Evolutionary conservation across 2,329 filamentous ascomycete species (phyloP).

Genomic region (Colletotrichum nymphaeae): DNA sequence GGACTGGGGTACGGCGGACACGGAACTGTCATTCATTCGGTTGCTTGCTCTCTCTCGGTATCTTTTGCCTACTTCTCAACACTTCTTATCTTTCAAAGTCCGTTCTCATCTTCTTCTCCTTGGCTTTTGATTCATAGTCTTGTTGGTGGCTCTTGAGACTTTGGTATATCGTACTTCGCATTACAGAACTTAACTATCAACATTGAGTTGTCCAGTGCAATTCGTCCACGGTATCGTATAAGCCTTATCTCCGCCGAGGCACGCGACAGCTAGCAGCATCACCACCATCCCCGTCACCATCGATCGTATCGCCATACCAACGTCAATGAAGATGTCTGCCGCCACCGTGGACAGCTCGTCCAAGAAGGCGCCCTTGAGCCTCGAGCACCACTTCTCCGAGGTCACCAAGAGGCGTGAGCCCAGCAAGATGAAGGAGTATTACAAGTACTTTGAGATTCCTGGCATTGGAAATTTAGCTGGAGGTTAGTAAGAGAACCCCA

Average conservation of each 20-base stretch:
- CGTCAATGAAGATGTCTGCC: conserved; percentile 10
- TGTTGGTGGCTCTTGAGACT: background rate
- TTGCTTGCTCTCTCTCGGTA: background rate
- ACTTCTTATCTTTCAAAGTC: background rate
- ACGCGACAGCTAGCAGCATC: background rate
- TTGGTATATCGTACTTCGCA: background rate
- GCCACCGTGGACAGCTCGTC: conserved; percentile 15
- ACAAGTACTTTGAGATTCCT: conserved; percentile 82
- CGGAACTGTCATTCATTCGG: background rate
- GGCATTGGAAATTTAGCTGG: conserved; percentile 72
- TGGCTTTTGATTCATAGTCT: background rate
- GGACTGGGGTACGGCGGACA: background rate
- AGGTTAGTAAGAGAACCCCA: conserved; percentile 53
- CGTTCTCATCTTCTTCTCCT: background rate
- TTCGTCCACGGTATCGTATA: background rate
- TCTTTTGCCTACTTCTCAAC: background rate
- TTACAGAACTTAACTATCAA: too few relatives aligned
- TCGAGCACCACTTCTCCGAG: conserved; percentile 83
- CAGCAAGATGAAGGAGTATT: conserved; percentile 82
- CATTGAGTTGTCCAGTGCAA: background rate
- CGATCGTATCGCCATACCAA: background rate
- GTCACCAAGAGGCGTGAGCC: conserved; percentile 72
- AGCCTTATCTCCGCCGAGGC: background rate
- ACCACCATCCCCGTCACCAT: background rate
- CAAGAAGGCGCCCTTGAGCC: conserved; percentile 68